phyloP scores from a whole-genome alignment of 257 asterid genomes.

The Fraxinus quadrangulata region DNA sequence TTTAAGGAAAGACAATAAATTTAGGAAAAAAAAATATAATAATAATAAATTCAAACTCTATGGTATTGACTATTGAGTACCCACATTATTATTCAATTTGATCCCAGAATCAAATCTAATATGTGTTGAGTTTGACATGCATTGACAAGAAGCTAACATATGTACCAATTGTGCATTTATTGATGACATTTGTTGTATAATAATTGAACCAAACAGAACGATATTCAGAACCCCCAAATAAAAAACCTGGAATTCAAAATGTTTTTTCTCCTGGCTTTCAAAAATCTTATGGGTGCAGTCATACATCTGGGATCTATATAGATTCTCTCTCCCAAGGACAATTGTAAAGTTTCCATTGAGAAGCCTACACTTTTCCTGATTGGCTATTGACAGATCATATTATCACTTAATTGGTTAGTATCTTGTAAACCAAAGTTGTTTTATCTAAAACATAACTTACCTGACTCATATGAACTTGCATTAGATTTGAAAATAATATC shows the following conservation, averaged over 20 bases:
- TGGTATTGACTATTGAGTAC: too few species aligned
- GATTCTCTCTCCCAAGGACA: neutral
- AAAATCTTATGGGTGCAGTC: neutral
- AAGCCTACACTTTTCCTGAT: neutral
- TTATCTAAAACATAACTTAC: slow-evolving; percentile 1
- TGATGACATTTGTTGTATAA: too few species aligned
- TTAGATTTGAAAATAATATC: neutral
- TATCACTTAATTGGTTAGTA: neutral
- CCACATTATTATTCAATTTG: too few species aligned
- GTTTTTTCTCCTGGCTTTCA: neutral
- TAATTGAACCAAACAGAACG: too few species aligned
- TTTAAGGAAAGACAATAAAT: too few species aligned
- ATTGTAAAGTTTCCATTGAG: neutral
- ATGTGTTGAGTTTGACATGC: too few species aligned
- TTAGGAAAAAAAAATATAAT: too few species aligned
- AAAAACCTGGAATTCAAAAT: neutral
- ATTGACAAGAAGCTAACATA: too few species aligned
- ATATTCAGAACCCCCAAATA: too few species aligned
- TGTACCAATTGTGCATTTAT: too few species aligned
- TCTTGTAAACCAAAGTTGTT: neutral
- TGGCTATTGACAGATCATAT: neutral
- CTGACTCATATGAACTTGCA: slow-evolving; percentile 10
- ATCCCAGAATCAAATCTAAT: too few species aligned
- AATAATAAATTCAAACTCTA: too few species aligned
- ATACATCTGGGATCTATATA: neutral